Base-by-base conservation (phyloP, 306 rosid genomes). In the Castanea mollissima region DNA sequence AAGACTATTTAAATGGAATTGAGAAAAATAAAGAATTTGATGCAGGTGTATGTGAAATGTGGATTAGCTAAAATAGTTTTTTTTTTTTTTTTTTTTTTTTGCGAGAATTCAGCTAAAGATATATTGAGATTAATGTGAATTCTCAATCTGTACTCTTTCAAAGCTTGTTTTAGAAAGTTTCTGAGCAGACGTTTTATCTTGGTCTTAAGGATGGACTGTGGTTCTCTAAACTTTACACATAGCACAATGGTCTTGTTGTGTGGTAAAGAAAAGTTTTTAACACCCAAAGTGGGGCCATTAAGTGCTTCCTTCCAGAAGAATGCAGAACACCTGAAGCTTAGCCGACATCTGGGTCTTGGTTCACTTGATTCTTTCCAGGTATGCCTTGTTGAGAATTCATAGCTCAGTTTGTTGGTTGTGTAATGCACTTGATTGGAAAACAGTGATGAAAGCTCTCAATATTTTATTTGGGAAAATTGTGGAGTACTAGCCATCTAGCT, bases 321-420 rank as follows among this genome's bases (percentile, higher is more conserved):
- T 54, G 76, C 85, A 13, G 76, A 67, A 31, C 51, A 74, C 55
- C 82, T 78, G n/a, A 86, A 65, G 55, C 84, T 75, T 35, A 52
- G 38, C 75, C 25, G 23, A 55, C 71, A 74, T 67, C 76, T 82
- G 11, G 81, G 85, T 77, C 90, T 91, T 54, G 78, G 85, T 80
- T 87, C 84, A 23, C 87, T 87, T 38, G 79, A 82, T 80, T 86
- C 86, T 84, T 84, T 86, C 11, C 93, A 86, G 97, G 95, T 93
- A 87, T 44, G 60, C 65, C 46, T 2, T 3, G 11, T 32, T 68
- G 72, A 18, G 41, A n/a, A 34, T 46, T 14, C 52, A 68, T 52
- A 19, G 27, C 46, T 10, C 54, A 68, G 2, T 21, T 32, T 72
- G 21, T 5, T 64, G 16, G 3, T 74, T 69, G 19, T 55, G 15